Evolutionary conservation across 2,329 filamentous ascomycete species (phyloP).

Genomic region (Colletotrichum camelliae): DNA sequence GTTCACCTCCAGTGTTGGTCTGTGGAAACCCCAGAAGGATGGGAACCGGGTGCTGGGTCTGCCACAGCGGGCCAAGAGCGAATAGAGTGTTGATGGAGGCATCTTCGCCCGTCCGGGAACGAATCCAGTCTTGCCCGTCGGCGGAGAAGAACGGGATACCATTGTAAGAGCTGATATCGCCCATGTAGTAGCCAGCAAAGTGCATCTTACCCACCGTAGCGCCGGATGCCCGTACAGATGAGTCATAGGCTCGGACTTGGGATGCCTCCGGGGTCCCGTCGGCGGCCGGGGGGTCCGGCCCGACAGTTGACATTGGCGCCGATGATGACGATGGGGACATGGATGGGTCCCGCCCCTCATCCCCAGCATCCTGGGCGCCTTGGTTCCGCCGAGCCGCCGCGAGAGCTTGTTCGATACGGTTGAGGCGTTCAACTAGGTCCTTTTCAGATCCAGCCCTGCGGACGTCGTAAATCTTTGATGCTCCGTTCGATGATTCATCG

Average conservation of each 20-base stretch:
- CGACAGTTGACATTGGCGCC: not conserved
- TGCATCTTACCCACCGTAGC: conserved; percentile 42
- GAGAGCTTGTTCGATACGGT: conserved; percentile 43
- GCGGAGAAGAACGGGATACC: conserved; percentile 55
- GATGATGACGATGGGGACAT: conserved; percentile 9
- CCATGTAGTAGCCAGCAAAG: conserved; percentile 52
- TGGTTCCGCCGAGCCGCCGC: conserved; percentile 22
- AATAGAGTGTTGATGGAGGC: conserved; percentile 31
- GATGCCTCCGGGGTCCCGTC: conserved; percentile 3
- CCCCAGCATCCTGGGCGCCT: not conserved
- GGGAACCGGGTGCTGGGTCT: conserved; percentile 21
- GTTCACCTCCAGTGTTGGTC: conserved; percentile 18
- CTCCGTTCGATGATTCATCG: not conserved
- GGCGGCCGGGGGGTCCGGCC: not conserved
- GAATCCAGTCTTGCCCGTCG: conserved; percentile 53
- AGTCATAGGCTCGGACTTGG: conserved; percentile 7
- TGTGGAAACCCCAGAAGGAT: not conserved
- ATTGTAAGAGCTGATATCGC: conserved; percentile 49
- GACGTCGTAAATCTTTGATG: not conserved
- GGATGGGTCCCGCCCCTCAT: not conserved
- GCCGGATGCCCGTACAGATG: conserved; percentile 4
- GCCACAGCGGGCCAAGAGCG: conserved; percentile 25
- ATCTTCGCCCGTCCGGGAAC: conserved; percentile 46
- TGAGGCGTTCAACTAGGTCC: conserved; percentile 42
- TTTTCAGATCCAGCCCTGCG: conserved; percentile 25